Base-by-base conservation (phyloP, 345 rosid genomes). In the Syzygium jambos region DNA sequence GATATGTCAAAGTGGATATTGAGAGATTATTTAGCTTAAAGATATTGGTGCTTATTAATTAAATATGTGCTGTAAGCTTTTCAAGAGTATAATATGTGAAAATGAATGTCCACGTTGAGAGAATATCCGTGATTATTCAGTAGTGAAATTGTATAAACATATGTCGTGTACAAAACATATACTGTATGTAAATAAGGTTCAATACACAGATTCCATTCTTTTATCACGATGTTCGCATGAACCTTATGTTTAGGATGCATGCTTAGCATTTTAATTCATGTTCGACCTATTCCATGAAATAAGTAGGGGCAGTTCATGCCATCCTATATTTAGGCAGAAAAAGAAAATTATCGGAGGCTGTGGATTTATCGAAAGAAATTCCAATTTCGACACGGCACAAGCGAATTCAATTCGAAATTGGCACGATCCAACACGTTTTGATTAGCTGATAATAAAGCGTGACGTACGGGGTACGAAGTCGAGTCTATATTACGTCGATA, bases 401-500 rank as follows among this genome's bases (percentile, higher is more conserved):
- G 15, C 8, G 10, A 38, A 38, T 38, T 73, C 9, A 73, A 38
- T 11, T 73, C 3, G 2, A 38, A 73, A 5, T 19, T 21, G 5
- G 21, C 6, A 19, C 12, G 43, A 38, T 2, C 16, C 0, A 1
- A 21, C 27, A 5, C 2, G 49, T 73, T 19, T 6, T 1, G 2
- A 73, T 73, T 1, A 22, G 25, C 7, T 73, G 3, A 34, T 34
- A 7, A 19, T 19, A 68, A 4, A 68, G 34, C 13, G 23, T 17
- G 17, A 68, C 0, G 46, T 19, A 17, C 3, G 14, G 2, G 10
- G 8, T 73, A 38, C 12, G 2, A 2, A 34, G 8, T 19, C 1
- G 7, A 73, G 25, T 38, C 11, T 34, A 34, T 34, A 34, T 73
- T 19, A 73, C 10, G 8, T 38, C 27, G 80, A 19, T 1, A 38